Evolutionary conservation across 495 filamentous ascomycete species (phyloP), one percentile per base, ranked within the genome.

Genomic region (Durotheca rogersii): DNA sequence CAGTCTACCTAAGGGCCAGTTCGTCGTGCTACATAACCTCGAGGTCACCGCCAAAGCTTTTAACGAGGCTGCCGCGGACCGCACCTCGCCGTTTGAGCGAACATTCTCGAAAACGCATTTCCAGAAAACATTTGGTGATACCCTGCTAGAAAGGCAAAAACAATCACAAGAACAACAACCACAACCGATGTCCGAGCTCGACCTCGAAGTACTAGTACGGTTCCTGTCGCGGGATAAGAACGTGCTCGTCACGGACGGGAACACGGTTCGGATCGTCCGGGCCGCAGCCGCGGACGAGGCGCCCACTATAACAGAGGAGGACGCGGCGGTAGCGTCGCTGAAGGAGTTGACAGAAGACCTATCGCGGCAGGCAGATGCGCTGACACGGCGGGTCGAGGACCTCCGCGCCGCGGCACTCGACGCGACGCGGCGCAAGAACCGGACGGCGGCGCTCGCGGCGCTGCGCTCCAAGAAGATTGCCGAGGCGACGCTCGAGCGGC

Each of bases 381-480:
- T 88, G 1, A 70, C 64, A 18, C 62, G 67, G 7, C 73, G 76
- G 5, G 73, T 91, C 15, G 76, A 80, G 4, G 70, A 74, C 23
- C 72, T 96, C 5, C 71, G 75, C 14, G 49, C 65, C 1, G 78
- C 81, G 7, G 90, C 89, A 0, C 83, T 84, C 29, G 72, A 74
- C 7, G 88, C 88, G 0, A 78, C 96, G 2, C 63, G 67, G 1
- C 74, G 76, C 7, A 87, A 89, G 54, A 89, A 93, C 65, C 72
- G 79, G n/a, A 67, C 84, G 5, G 76, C 82, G 0, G 93, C 93
- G 4, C 71, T 90, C 2, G 80, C 85, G 0, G 82, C 89, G 0
- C 74, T 98, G n/a, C 82, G 83, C 27, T 86, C 81, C 0, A 95
- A 88, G 69, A 96, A 93, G 62, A 70, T 86, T 3, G 82, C 82